Evolutionary conservation across 23 red algal genomes (phyloP).

Genomic region (Agarophyton chilense): DNA sequence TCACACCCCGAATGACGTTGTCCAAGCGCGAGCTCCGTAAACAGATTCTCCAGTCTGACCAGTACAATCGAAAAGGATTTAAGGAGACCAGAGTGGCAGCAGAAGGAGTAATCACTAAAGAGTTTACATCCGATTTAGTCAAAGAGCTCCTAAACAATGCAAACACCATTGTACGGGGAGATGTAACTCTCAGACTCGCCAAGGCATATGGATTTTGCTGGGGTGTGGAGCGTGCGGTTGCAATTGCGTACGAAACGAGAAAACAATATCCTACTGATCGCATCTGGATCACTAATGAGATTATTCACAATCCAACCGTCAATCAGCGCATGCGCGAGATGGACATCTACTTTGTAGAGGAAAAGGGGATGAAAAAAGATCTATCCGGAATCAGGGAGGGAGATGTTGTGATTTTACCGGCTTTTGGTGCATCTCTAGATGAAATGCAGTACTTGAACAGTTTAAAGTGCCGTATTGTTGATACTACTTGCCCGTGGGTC

Average conservation of each 20-base stretch:
- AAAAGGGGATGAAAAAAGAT: conserved; percentile 83
- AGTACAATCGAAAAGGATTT: conserved; percentile 92
- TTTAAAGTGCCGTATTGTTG: conserved; percentile 82
- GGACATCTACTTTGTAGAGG: conserved; percentile 85
- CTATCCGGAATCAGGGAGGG: conserved; percentile 56
- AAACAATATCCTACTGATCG: conserved; percentile 73
- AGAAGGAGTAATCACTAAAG: conserved; percentile 71
- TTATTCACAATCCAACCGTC: conserved; percentile 99
- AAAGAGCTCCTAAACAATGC: conserved; percentile 65
- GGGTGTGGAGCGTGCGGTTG: conserved; percentile 98
- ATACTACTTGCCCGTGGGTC: conserved; percentile 99
- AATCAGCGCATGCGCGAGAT: conserved; percentile 91
- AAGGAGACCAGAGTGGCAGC: conserved; percentile 77
- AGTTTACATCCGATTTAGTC: conserved; percentile 91
- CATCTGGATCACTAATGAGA: conserved; percentile 99
- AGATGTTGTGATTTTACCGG: conserved; percentile 95
- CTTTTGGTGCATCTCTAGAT: conserved; percentile 94
- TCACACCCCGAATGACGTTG: neutral
- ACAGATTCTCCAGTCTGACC: conserved; percentile 67
- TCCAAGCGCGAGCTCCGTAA: conserved; percentile 78
- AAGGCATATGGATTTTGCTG: conserved; percentile 99
- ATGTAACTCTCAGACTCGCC: conserved; percentile 90
- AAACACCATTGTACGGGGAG: conserved; percentile 70
- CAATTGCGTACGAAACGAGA: conserved; percentile 94
- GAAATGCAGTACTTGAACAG: conserved; percentile 86